Conservation (phyloP, 2,329 filamentous ascomycete species). For the Kalmusia sp. region DNA sequence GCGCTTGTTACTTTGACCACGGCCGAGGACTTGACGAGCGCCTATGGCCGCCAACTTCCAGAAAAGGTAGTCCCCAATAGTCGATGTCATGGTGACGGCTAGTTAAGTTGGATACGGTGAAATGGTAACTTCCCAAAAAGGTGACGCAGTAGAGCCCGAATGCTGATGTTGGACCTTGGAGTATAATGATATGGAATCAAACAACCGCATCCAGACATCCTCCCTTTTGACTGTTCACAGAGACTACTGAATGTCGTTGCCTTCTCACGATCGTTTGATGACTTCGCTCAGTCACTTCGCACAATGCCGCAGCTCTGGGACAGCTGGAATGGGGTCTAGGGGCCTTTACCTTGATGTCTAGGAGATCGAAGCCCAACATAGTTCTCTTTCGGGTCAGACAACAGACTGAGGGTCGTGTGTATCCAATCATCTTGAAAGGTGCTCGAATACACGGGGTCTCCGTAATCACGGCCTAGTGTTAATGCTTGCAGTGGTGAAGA, state of each 20-base stretch:
- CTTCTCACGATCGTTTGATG: too few species aligned
- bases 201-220: background rate
- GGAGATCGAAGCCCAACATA: background rate
- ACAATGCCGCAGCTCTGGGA: background rate
- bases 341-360: background rate
- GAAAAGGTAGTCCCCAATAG: slow-evolving; percentile 22
- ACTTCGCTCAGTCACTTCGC: too few species aligned
- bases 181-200: slow-evolving; percentile 6
- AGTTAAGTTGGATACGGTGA: background rate
- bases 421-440: background rate
- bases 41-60: slow-evolving; percentile 13
- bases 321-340: background rate
- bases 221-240: slow-evolving; percentile 1
- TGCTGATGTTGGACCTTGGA: background rate
- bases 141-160: too few species aligned
- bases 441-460: background rate
- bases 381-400: background rate
- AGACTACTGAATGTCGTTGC: background rate
- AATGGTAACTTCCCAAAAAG: background rate
- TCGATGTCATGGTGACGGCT: slow-evolving; percentile 10
- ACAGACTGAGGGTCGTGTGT: too few species aligned
- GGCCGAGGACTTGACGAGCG: slow-evolving; percentile 8
- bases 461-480: too few species aligned
- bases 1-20: slow-evolving; percentile 7
- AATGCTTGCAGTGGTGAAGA: too few species aligned